Base-by-base conservation (phyloP, 1,284 basidiomycete species). In the Leccinum fallax region DNA sequence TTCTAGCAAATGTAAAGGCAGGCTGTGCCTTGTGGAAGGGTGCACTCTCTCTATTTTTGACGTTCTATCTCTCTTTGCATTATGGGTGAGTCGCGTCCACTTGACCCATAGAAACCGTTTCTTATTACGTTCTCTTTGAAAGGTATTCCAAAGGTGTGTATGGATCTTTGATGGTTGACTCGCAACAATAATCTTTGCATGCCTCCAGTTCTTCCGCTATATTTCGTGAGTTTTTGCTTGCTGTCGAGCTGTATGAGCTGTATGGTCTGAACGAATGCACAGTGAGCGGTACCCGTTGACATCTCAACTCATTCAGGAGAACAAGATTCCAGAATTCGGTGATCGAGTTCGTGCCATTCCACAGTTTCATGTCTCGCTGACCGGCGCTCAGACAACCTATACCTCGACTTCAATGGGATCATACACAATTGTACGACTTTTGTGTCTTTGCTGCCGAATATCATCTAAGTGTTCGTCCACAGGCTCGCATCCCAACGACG, bases 241-340 rank as follows among this genome's bases (percentile, higher is more conserved):
- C 32, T 8, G 49, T 48, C 28, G 32, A 16, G 5, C 15, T 10
- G 16, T 51, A 26, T 26, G 48, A 43, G 5, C 40, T 0, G 34
- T 34, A 34, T 34, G 11, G 13, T 46, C 69, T 70, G 52, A 69
- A 34, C 2, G 73, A 32, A n/a, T 46, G 19, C 8, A 52, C 53
- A 94, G 93, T 69, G 97, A 99, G 83, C 89, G 97, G 67, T 99
- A 99, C 76, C 97, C 97, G 63, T 86, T 99, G 70, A 99, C 97
- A 55, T 98, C 96, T 49, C 97, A 99, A 77, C 83, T 99, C 67
- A 97, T 99, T 70, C 87, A 95, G 78, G 94, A 95, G 83, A 95
- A 97, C 80, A 93, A 94, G 80, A 98, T 98, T 65, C 96, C 96
- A 48, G 97, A 98, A 78, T 93, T 94, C 69, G 90, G 90, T 90